These are phyloP conservation scores for Elaeagnus macrophylla DNA, from an alignment of 306 rosid species.

Conservation along the genomic window DNA sequence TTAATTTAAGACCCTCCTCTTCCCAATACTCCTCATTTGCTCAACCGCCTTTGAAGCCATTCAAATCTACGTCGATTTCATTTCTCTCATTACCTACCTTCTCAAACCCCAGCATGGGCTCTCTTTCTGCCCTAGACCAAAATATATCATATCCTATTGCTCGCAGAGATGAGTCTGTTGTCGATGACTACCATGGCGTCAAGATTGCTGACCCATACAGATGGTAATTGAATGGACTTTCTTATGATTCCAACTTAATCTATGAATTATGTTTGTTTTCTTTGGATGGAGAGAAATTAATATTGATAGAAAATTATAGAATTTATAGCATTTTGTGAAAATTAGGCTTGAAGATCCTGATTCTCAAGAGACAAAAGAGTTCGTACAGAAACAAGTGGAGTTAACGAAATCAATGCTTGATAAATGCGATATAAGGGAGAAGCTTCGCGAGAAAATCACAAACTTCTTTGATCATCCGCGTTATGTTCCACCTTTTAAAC, in stretches of 20 bases:
- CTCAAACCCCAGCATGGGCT: constrained; percentile 39
- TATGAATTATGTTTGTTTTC: not conserved
- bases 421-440: constrained; percentile 40
- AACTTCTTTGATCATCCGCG: constrained; percentile 84
- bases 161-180: constrained; percentile 58
- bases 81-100: not conserved
- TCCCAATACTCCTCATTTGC: not conserved
- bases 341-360: constrained; percentile 98
- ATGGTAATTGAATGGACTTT: constrained; percentile 34
- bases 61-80: constrained; percentile 10
- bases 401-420: constrained; percentile 60
- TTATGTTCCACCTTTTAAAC: constrained; percentile 50
- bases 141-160: constrained; percentile 47
- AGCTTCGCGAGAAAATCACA: constrained; percentile 50
- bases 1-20: not conserved
- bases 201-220: constrained; percentile 63
- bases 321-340: not conserved
- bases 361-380: constrained; percentile 69
- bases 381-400: constrained; percentile 57
- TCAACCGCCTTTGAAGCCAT: constrained; percentile 8
- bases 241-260: not conserved
- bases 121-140: constrained; percentile 25
- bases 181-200: constrained; percentile 68
- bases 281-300: not conserved
- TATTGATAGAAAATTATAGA: not conserved